These are phyloP conservation scores for Neurospora tetrasperma DNA, from an alignment of 495 filamentous ascomycete genomes.

Conservation along the genomic window DNA sequence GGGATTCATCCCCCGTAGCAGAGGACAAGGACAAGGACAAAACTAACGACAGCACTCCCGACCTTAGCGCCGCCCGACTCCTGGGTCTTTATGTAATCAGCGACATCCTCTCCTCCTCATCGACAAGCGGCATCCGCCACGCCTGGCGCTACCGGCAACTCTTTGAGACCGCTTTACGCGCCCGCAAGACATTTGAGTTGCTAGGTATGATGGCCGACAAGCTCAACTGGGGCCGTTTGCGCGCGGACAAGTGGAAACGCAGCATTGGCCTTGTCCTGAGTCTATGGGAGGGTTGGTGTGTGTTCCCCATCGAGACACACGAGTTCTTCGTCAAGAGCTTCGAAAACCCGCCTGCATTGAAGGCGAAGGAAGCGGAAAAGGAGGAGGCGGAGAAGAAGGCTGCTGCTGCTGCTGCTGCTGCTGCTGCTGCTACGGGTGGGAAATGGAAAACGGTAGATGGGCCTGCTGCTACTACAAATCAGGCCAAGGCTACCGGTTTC, in stretches of 20 bases:
- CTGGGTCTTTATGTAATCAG: constrained; percentile 79
- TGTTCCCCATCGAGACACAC: constrained; percentile 68
- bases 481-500: constrained; percentile 26
- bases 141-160: constrained; percentile 86
- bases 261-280: constrained; percentile 63
- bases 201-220: constrained; percentile 70
- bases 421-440: constrained; percentile 13
- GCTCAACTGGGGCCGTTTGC: constrained; percentile 70
- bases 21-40: constrained; percentile 29
- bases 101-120: constrained; percentile 79
- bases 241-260: constrained; percentile 84
- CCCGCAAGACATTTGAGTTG: constrained; percentile 65
- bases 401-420: constrained; percentile 21
- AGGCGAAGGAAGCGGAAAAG: constrained; percentile 31
- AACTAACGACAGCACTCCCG: constrained; percentile 28
- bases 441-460: constrained; percentile 65
- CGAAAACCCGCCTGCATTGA: constrained; percentile 57
- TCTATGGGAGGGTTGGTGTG: constrained; percentile 84
- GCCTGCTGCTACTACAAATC: constrained; percentile 28
- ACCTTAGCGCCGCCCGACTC: constrained; percentile 63
- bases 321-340: constrained; percentile 66
- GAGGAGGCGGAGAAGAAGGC: constrained; percentile 46
- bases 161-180: constrained; percentile 66
- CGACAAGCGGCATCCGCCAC: constrained; percentile 71
- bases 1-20: constrained; percentile 25